Evolutionary conservation across 768 basidiomycete genomes (phyloP), one percentile per base, ranked within the genome.

Genomic region (Plicaturopsis crispa): DNA sequence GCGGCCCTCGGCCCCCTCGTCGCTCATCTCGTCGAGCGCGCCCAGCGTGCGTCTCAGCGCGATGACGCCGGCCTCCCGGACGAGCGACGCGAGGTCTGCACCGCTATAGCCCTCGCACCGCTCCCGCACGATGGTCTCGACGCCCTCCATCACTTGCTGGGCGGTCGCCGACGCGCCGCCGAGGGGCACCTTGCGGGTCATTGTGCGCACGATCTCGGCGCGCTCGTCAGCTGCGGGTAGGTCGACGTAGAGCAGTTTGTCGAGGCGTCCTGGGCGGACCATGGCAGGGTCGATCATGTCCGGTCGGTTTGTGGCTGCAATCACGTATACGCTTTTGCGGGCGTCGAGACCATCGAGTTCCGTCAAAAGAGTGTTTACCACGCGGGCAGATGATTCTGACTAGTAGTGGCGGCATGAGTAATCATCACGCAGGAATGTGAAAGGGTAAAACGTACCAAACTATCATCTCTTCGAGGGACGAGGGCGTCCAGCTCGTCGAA

Each of bases 261-360:
- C 93, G 8, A 97, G 73, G 7, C 93, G 76, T 0, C 93, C 92
- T 0, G 93, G 93, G n/a, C 92, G 84, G 38, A 90, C 88, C 91
- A 94, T 93, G 5, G 93, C 92, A 1, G 92, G 93, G 53, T 97
- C 92, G 43, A 96, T 92, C 81, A 94, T 94, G 63, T 97, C 91
- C 1, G 92, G 92, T 10, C 92, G 71, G 59, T 94, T 97, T 21
- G 91, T 96, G 6, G 93, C 93, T 0, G 85, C 92, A 42, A 96
- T 89, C 31, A 97, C 91, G 51, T 91, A 93, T 42, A 96, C 89
- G 28, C 75, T 73, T 59, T 86, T 89, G 23, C 90, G 78, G 2
- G 78, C 67, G 43, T 92, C 88, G 18, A 97, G 80, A 0, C 92
- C 92, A 47, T 96, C 92, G 16, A 97, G 78, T 55, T 96, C 92